Base-by-base conservation (phyloP, 352 stramenopile genomes). In the Plasmopara viticola region DNA sequence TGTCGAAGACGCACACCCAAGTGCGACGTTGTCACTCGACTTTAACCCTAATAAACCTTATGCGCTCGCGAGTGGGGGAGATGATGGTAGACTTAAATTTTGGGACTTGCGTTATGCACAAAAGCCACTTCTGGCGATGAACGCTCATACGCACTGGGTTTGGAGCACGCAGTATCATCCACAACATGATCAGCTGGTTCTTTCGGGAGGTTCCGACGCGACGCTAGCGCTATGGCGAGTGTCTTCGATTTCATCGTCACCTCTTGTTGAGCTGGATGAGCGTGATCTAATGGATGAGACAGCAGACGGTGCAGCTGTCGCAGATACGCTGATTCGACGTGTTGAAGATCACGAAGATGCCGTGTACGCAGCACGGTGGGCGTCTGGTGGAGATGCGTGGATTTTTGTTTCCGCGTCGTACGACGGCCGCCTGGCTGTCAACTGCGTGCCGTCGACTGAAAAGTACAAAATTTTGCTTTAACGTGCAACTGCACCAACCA, bases 391-490 rank as follows among this genome's bases (percentile, higher is more conserved):
- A 53, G 94, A 98, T 78, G 95, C 96, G 31, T 99, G 96, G 96
- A 74, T 97, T 45, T 98, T 98, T 60, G 86, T 84, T 28, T 97
- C 91, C 2, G 67, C 98, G 10, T 98, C 89, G 28, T 98, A 94
- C 68, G 95, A 99, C 68, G 97, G 97, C 7, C 84, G 89, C 37
- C 74, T 98, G 35, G 84, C 95, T 29, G 66, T 98, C 13, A 95
- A 98, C 72, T 84, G 98, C 60, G 97, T 99, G 30, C 96, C 96
- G 30, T 98, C 91, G 13, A 97, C 97, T 6, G 97, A 99, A 70
- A 99, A 99, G 67, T 99, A 99, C 74, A 98, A 99, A 62, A 99
- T 99, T 69, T 73, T 99, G 53, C 64, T 99, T 20, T 99, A 56
- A 48, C 5, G 12, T 40, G 44, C 20, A 53, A 45, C 2, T 17